A percentile compares a stretch with the other conserved stretches of the same genome.
Conservation (phyloP, 139 green algal genomes). For the Micromonas pusilla region DNA sequence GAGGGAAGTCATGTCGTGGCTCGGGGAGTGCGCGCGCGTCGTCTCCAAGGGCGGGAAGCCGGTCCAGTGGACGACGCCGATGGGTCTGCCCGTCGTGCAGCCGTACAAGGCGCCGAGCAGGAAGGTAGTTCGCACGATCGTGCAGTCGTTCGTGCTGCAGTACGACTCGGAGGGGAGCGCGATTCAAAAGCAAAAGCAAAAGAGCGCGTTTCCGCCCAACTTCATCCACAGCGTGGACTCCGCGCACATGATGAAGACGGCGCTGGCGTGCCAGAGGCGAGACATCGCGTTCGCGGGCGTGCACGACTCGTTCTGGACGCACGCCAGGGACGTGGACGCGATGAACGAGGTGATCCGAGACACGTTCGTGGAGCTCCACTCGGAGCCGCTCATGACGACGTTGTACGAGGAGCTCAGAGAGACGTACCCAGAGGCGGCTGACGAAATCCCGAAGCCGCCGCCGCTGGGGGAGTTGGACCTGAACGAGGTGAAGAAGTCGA, state of each 20-base stretch:
- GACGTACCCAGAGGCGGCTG: slow-evolving; percentile 37
- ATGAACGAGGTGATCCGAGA: slow-evolving; percentile 77
- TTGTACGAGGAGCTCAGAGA: slow-evolving; percentile 55
- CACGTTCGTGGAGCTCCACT: slow-evolving; percentile 82
- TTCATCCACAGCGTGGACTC: slow-evolving; percentile 93
- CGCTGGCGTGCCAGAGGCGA: slow-evolving; percentile 53
- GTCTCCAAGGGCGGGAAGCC: slow-evolving; percentile 39
- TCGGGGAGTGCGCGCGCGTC: slow-evolving; percentile 60
- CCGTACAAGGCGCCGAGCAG: slow-evolving; percentile 63
- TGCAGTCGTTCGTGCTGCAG: slow-evolving; percentile 40
- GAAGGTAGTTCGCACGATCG: slow-evolving; percentile 48
- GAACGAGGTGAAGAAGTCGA: slow-evolving; percentile 47
- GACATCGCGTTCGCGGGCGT: slow-evolving; percentile 77
- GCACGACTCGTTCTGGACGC: slow-evolving; percentile 98
- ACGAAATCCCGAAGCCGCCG: slow-evolving; percentile 58
- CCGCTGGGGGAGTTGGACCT: slow-evolving; percentile 62
- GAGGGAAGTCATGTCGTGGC: slow-evolving; percentile 82
- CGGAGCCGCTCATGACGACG: slow-evolving; percentile 67
- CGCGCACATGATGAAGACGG: slow-evolving; percentile 97
- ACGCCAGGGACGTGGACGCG: slow-evolving; percentile 63
- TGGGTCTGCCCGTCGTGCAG: slow-evolving; percentile 87
- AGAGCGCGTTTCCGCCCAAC: slow-evolving; percentile 90
- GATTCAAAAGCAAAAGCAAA: slow-evolving; percentile 59
- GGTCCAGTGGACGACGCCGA: slow-evolving; percentile 76
- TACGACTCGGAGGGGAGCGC: slow-evolving; percentile 33